Conservation (phyloP, 192 early-diverging fungal genomes). For the Podila verticillata region DNA sequence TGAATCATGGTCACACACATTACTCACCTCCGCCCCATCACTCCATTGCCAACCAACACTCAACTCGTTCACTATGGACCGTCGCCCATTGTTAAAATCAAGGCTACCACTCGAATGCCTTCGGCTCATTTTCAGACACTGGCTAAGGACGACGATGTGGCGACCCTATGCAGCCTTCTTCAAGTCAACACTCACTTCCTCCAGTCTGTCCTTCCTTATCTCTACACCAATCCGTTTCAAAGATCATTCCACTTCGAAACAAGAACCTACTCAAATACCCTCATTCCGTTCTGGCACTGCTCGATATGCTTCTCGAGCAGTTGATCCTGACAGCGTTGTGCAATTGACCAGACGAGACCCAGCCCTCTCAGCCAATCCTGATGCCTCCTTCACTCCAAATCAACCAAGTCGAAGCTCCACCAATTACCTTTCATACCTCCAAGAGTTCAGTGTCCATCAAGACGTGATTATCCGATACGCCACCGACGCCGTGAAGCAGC, state of each 20-base stretch:
- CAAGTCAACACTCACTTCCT: not conserved
- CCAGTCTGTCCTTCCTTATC: not conserved
- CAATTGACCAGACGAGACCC: too few species aligned
- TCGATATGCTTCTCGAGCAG: not conserved
- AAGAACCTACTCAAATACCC: not conserved
- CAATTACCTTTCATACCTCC: not conserved
- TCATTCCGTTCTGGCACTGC: not conserved
- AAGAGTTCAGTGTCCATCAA: not conserved
- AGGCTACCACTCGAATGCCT: not conserved
- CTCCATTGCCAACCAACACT: not conserved
- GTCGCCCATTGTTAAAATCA: not conserved
- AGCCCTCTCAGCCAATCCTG: not conserved
- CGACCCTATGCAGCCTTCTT: not conserved
- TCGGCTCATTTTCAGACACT: not conserved
- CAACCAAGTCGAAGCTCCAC: not conserved
- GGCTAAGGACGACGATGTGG: not conserved
- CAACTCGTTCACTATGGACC: too few species aligned
- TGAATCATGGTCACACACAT: not conserved
- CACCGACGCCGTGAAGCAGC: not conserved
- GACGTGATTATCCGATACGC: not conserved
- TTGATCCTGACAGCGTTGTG: not conserved
- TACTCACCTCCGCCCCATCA: not conserved
- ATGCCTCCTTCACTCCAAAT: not conserved
- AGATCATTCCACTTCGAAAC: not conserved
- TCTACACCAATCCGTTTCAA: slow-evolving; percentile 1